Percentiles rank a stretch among this genome's conserved stretches.
Conservation (phyloP, 495 filamentous ascomycete species). For the Haplographium delicatum region DNA sequence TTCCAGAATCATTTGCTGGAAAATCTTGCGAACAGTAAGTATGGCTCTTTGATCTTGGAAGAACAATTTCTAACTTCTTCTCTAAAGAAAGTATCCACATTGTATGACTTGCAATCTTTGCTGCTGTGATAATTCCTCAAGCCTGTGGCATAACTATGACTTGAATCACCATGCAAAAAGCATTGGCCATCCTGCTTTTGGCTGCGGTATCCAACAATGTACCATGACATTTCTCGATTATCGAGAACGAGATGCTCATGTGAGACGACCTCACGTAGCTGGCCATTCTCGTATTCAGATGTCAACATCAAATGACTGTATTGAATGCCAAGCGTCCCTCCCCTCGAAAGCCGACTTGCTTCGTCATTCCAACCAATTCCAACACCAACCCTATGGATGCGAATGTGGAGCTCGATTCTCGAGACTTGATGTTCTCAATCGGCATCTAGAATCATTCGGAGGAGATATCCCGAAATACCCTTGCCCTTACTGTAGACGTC, state of each 20-base stretch:
- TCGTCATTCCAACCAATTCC: slow-evolving; percentile 3
- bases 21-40: too few species aligned
- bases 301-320: slow-evolving; percentile 9
- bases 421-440: slow-evolving; percentile 24
- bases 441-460: slow-evolving; percentile 25
- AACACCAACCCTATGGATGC: slow-evolving; percentile 19
- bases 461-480: slow-evolving; percentile 14
- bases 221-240: not conserved
- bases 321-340: slow-evolving; percentile 19
- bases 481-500: slow-evolving; percentile 29
- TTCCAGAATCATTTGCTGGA: too few species aligned
- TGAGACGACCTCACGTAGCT: not conserved
- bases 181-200: not conserved
- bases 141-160: too few species aligned
- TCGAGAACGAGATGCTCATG: not conserved
- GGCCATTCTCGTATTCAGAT: not conserved
- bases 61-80: too few species aligned
- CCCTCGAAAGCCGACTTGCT: not conserved
- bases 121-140: too few species aligned
- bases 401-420: slow-evolving; percentile 27
- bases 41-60: too few species aligned
- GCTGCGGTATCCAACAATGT: not conserved
- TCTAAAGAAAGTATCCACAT: too few species aligned
- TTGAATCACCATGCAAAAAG: not conserved
- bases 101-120: too few species aligned